Base-by-base conservation (phyloP, 768 basidiomycete species). In the Neoboletus brunneissimus region DNA sequence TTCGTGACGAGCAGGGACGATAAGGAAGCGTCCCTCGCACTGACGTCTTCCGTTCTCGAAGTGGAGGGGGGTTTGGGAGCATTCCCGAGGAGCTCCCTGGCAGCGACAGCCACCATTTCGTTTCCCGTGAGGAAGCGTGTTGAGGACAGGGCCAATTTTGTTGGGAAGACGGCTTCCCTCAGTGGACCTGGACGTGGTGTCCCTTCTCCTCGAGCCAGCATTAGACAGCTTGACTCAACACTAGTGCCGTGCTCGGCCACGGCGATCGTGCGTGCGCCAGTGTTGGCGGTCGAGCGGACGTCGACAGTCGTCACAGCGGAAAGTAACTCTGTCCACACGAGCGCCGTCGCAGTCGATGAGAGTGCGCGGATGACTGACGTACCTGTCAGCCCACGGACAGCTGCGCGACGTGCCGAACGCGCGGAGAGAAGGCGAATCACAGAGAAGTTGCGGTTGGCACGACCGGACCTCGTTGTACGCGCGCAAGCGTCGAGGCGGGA, bases 361-460 rank as follows among this genome's bases (percentile, higher is more conserved):
- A 35, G 22, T 37, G 13, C 25, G 4, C 2, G 1, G 1, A 7
- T 47, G 12, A 10, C 4, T 16, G 29, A 45, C 11, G 29, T 4
- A 8, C 51, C 32, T n/a, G 32, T 57, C 4, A 66, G 59, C 22
- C 58, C 68, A 42, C 63, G 59, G 45, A 67, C 53, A 4, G 64
- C 55, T 25, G 56, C 56, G 37, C 64, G 65, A 16, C 63, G 60
- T 15, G 56, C 59, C 0, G 55, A 56, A 42, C 65, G 63, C 2
- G 65, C 63, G 4, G 56, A 67, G 43, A 59, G 67, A 38, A 59
- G 55, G 23, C 57, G 51, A 34, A 67, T 65, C 40, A 76, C 76
- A 1, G 76, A 79, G 37, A 76, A 74, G 34, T 67, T 84, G 16
- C 73, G 76, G 5, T 64, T 61, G 15, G 79, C 78, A 12, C 75